Evolutionary conservation across 257 asterid species (phyloP).

Genomic region (Catharanthus roseus): DNA sequence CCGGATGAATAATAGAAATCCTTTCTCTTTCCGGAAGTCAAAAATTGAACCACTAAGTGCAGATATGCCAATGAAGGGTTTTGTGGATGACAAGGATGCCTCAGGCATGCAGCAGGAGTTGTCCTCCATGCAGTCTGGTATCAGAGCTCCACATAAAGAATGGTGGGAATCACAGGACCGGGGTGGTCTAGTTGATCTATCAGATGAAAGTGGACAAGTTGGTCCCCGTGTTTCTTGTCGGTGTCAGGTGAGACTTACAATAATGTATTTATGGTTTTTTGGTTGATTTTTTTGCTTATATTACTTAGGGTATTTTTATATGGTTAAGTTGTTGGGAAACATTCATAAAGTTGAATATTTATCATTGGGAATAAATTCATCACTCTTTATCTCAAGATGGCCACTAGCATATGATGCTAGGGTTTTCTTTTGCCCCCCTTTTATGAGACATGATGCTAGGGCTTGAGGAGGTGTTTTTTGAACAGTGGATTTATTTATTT

Average conservation of each 20-base stretch:
- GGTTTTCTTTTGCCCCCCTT: too few relatives aligned
- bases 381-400: not conserved
- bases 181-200: slow-evolving; percentile 67
- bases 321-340: not conserved
- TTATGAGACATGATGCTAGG: too few relatives aligned
- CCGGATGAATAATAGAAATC: slow-evolving; percentile 46
- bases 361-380: not conserved
- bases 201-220: slow-evolving; percentile 86
- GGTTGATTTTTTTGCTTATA: slow-evolving; percentile 3
- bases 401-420: not conserved
- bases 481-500: not conserved
- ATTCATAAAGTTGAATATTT: not conserved
- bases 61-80: slow-evolving; percentile 87
- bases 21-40: slow-evolving; percentile 66
- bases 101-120: slow-evolving; percentile 37
- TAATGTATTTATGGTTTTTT: slow-evolving; percentile 11
- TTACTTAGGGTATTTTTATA: not conserved
- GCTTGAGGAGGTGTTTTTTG: not conserved
- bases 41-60: slow-evolving; percentile 55
- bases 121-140: slow-evolving; percentile 48
- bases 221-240: slow-evolving; percentile 90
- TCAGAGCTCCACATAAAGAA: slow-evolving; percentile 39
- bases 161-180: slow-evolving; percentile 98
- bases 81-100: slow-evolving; percentile 63
- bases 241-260: slow-evolving; percentile 68